Percentiles rank a stretch among this genome's conserved stretches.
phyloP scores from a whole-genome alignment of 1,139 yeast species.

The Kluyveromyces sp. region DNA sequence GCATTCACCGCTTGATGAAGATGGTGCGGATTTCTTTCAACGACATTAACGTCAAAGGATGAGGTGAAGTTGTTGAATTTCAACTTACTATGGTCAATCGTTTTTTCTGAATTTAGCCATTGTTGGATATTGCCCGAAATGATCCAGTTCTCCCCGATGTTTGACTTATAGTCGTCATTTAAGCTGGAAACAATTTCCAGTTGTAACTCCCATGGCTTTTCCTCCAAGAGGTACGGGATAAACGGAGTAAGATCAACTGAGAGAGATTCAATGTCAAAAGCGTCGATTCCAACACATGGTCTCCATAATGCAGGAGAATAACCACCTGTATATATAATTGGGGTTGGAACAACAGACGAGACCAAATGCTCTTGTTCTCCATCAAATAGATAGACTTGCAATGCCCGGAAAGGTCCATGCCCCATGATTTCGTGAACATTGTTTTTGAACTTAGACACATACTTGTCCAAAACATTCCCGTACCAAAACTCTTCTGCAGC shows the following conservation, averaged over 20 bases:
- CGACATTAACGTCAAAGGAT: slow-evolving; percentile 8
- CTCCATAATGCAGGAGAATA: slow-evolving; percentile 72
- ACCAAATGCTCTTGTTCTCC: slow-evolving; percentile 9
- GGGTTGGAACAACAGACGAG: slow-evolving; percentile 44
- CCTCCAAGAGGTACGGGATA: slow-evolving; percentile 46
- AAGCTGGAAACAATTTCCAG: slow-evolving; percentile 55
- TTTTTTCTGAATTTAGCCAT: slow-evolving; percentile 39
- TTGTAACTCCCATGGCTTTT: slow-evolving; percentile 31
- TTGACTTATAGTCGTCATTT: slow-evolving; percentile 34
- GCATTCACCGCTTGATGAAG: slow-evolving; percentile 15
- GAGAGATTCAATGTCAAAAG: slow-evolving; percentile 64
- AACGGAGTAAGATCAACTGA: slow-evolving; percentile 62
- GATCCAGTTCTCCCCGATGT: slow-evolving; percentile 61
- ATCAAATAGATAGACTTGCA: slow-evolving; percentile 41
- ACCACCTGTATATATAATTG: slow-evolving; percentile 71
- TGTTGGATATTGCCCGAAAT: slow-evolving; percentile 57
- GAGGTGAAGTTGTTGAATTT: slow-evolving; percentile 4
- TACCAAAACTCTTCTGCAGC: slow-evolving; percentile 84
- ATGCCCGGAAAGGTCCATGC: slow-evolving; percentile 57
- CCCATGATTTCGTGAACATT: slow-evolving; percentile 42
- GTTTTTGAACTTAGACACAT: slow-evolving; percentile 35
- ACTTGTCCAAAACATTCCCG: slow-evolving; percentile 50
- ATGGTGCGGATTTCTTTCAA: slow-evolving; percentile 9
- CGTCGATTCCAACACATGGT: slow-evolving; percentile 64
- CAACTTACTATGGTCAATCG: slow-evolving; percentile 1